phyloP scores from a whole-genome alignment of 1,284 basidiomycete genomes.

The Testicularia cyperi region DNA sequence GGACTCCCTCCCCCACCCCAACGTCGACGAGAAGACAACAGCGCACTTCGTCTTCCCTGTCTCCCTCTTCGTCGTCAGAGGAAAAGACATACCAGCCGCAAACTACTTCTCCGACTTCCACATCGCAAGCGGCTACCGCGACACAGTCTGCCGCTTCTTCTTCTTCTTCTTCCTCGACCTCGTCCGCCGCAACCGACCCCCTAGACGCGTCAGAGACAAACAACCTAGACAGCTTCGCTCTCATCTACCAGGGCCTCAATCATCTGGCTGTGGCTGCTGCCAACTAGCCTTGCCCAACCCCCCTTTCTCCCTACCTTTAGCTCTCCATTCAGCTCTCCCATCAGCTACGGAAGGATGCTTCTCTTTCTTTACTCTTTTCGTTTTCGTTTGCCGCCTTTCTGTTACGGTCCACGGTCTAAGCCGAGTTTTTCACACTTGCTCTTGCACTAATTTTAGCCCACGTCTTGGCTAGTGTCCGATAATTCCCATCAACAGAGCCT shows the following conservation, averaged over 20 bases:
- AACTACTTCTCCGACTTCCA: background rate
- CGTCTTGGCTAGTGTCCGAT: too few relatives aligned
- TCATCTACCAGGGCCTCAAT: constrained; percentile 31
- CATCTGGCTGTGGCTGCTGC: constrained; percentile 30
- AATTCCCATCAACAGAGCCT: too few relatives aligned
- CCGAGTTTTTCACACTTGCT: too few relatives aligned
- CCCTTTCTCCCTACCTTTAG: too few relatives aligned
- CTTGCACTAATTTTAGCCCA: too few relatives aligned
- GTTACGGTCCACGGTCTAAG: too few relatives aligned
- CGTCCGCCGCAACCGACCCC: background rate
- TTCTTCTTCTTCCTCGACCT: background rate
- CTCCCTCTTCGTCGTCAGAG: constrained; percentile 1
- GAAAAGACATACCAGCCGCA: background rate
- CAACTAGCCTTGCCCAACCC: background rate
- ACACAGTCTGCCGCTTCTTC: background rate
- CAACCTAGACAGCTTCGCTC: constrained; percentile 30
- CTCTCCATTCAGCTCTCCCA: too few relatives aligned
- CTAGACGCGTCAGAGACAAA: background rate
- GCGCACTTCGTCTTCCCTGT: background rate
- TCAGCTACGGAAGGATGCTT: too few relatives aligned
- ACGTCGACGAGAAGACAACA: constrained; percentile 1
- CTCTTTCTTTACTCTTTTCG: too few relatives aligned
- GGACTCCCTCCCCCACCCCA: constrained; percentile 1
- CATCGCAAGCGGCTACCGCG: background rate
- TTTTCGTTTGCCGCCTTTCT: background rate